Base-by-base conservation (phyloP, 2,329 filamentous ascomycete genomes). In the Macrophomina pseudophaseolina region DNA sequence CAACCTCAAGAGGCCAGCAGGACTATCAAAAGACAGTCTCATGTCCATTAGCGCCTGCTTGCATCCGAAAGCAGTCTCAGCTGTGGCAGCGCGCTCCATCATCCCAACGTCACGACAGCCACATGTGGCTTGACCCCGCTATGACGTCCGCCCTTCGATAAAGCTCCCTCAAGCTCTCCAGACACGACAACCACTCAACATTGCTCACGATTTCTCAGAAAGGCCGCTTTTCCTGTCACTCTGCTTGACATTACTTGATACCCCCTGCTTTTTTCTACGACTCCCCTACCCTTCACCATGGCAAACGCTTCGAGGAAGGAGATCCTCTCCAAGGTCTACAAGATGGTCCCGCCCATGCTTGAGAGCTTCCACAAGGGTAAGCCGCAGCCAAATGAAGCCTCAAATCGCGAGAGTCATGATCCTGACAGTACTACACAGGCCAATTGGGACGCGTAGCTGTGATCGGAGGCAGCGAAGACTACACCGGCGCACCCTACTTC, bases 401-500 rank as follows among this genome's bases (percentile, higher is more conserved):
- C 16, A 40, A 3, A 18, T 30, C 7, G 14, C n/a, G 32, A 32
- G 8, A 4, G 23, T 4, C 12, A 2, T 8, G 28, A 33, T 49
- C 46, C 70, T 76, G 69, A 77, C 7, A 30, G 4, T 48, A 5
- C 23, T n/a, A 4, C 72, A 2, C 35, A 97, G 94, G 95, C 68
- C 94, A 98, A 80, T 85, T 97, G 71, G 95, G 95, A 5, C 88
- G 95, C 65, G 89, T 99, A 64, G 95, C 89, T 63, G 95, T 99
- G 67, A 95, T 99, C 71, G 95, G 95, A 62, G 95, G 95, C 48
- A 97, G 93, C 75, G 90, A 94, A 77, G 94, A 98, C 80, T 99
- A 98, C 78, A 97, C 95, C 1, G 95, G 95, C 44, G 95, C 95
- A 67, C 95, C 95, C 12, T 99, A 97, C 82, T 99, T 99, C 81